Evolutionary conservation across 495 filamentous ascomycete species (phyloP).

Genomic region (Trichoderma parareesei): DNA sequence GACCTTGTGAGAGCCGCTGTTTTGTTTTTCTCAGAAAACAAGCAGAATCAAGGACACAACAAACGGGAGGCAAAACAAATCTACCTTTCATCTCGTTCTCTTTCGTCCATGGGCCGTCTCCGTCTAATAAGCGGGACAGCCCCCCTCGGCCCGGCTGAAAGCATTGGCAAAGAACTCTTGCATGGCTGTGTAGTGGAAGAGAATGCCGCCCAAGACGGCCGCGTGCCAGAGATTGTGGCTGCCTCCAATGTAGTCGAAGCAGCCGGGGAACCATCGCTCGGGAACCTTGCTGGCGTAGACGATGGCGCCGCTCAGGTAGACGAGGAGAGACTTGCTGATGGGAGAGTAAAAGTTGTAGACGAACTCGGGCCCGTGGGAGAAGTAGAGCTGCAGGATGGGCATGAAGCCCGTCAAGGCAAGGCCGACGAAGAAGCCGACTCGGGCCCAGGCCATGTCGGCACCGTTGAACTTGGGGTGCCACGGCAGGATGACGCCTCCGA

Average conservation of each 20-base stretch:
- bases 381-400: slow-evolving; percentile 72
- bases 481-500: slow-evolving; percentile 84
- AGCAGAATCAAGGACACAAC: too few relatives aligned
- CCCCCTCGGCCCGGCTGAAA: slow-evolving; percentile 59
- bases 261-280: slow-evolving; percentile 84
- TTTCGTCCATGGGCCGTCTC: too few relatives aligned
- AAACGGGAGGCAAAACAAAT: too few relatives aligned
- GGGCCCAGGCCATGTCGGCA: slow-evolving; percentile 79
- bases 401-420: slow-evolving; percentile 87
- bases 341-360: slow-evolving; percentile 84
- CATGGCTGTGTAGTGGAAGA: slow-evolving; percentile 96
- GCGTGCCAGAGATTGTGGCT: slow-evolving; percentile 98
- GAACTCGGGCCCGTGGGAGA: slow-evolving; percentile 65
- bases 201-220: slow-evolving; percentile 89
- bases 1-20: too few relatives aligned
- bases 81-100: too few relatives aligned
- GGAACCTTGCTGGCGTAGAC: slow-evolving; percentile 93
- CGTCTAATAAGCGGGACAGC: slow-evolving; percentile 37
- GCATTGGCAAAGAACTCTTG: slow-evolving; percentile 83
- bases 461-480: slow-evolving; percentile 97
- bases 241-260: slow-evolving; percentile 89
- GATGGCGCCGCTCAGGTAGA: slow-evolving; percentile 76
- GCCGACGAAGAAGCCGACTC: slow-evolving; percentile 85
- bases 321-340: slow-evolving; percentile 70
- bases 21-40: too few relatives aligned